A percentile compares a stretch with the other conserved stretches of the same genome.
Conservation (phyloP, 163 green algal species). For the Coccomyxa subellipsoidea region DNA sequence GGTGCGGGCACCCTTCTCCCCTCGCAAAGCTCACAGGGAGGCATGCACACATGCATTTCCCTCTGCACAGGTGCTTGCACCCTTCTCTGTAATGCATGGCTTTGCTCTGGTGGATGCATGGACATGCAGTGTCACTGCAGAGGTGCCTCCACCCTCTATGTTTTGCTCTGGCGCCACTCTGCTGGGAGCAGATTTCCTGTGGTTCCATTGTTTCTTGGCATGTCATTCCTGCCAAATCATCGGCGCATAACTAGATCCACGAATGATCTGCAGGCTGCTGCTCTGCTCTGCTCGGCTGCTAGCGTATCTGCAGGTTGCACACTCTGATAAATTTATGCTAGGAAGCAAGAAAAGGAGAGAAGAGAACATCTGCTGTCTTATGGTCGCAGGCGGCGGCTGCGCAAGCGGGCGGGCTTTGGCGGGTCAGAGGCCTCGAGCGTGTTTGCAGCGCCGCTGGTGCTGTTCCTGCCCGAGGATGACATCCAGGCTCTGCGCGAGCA, state of each 20-base stretch:
- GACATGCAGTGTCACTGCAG: too few relatives aligned
- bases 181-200: not conserved
- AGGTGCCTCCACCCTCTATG: too few relatives aligned
- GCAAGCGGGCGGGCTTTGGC: not conserved
- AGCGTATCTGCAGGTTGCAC: not conserved
- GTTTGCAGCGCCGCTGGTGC: slow-evolving; percentile 44
- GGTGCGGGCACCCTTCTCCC: not conserved
- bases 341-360: not conserved
- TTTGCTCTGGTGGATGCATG: too few relatives aligned
- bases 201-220: not conserved
- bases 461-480: slow-evolving; percentile 38
- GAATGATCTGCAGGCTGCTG: not conserved
- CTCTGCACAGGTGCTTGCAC: not conserved
- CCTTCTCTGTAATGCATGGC: not conserved
- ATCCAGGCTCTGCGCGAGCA: slow-evolving; percentile 11
- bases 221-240: not conserved
- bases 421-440: not conserved
- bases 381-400: not conserved
- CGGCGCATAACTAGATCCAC: not conserved
- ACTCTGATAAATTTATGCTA: not conserved
- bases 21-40: not conserved
- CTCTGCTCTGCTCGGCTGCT: not conserved
- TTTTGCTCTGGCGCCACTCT: not conserved
- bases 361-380: not conserved
- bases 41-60: not conserved